Conservation (phyloP, 768 basidiomycete genomes). For the Kwoniella botswanensis region DNA sequence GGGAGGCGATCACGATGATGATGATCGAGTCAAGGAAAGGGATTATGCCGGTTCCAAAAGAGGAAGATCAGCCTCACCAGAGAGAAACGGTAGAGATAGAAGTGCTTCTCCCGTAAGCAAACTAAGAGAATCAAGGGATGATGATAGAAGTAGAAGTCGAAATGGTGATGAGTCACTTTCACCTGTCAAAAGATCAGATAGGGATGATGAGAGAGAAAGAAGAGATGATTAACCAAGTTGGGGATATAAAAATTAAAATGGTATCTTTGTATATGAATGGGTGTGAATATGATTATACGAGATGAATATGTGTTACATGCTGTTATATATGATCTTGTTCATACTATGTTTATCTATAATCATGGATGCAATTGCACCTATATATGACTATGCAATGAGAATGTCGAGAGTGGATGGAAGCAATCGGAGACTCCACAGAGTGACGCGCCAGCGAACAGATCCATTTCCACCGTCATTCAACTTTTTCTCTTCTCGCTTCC, state of each 20-base stretch:
- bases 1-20: constrained; percentile 12
- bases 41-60: constrained; percentile 58
- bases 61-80: constrained; percentile 46
- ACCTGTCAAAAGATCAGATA: constrained; percentile 12
- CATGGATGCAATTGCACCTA: not conserved
- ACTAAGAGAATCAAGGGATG: constrained; percentile 24
- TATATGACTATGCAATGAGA: not conserved
- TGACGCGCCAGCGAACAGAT: constrained; percentile 11
- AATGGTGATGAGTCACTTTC: constrained; percentile 13
- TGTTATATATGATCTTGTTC: not conserved
- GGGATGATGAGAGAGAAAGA: constrained; percentile 60
- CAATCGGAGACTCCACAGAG: constrained; percentile 8
- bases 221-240: constrained; percentile 34
- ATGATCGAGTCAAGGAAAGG: constrained; percentile 52
- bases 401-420: not conserved
- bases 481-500: not conserved
- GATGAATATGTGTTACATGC: not conserved
- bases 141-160: constrained; percentile 8
- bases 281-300: not conserved
- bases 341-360: not conserved
- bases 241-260: not conserved
- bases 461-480: not conserved
- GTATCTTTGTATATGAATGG: not conserved
- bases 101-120: constrained; percentile 19
- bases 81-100: constrained; percentile 41